phyloP scores from a whole-genome alignment of 805 yeast species.

The Pichia pseudocactophila region DNA sequence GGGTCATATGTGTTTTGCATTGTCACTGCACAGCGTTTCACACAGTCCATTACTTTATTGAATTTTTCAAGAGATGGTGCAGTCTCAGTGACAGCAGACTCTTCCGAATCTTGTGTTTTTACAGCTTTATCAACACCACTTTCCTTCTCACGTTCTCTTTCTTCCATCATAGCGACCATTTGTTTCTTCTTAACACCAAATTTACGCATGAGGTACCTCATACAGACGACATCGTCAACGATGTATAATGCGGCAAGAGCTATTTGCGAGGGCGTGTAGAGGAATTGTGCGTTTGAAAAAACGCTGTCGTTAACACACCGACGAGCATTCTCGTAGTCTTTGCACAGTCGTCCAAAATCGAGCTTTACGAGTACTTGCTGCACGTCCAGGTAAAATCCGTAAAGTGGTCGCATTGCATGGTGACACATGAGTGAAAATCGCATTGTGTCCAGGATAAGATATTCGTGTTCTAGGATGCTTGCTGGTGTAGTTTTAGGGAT shows the following conservation, averaged over 20 bases:
- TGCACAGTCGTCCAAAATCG: conserved; percentile 52
- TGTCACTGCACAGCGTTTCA: conserved; percentile 40
- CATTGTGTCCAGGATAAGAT: conserved; percentile 60
- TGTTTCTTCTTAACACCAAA: conserved; percentile 32
- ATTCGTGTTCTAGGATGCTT: conserved; percentile 72
- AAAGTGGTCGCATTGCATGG: conserved; percentile 83
- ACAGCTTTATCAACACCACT: conserved; percentile 9
- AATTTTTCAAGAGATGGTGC: conserved; percentile 25
- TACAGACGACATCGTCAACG: conserved; percentile 54
- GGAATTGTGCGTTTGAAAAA: conserved; percentile 65
- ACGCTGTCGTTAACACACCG: conserved; percentile 57
- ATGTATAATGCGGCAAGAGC: conserved; percentile 79
- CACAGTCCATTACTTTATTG: conserved; percentile 35
- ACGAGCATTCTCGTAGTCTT: conserved; percentile 63
- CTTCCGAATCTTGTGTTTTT: neutral
- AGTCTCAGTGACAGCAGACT: too few relatives aligned
- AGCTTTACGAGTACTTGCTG: conserved; percentile 49
- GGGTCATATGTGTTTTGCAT: conserved; percentile 38
- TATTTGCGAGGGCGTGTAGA: conserved; percentile 90
- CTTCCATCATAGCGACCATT: conserved; percentile 9
- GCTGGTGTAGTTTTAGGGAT: conserved; percentile 59
- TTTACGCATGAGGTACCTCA: conserved; percentile 58
- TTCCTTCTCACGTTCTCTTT: conserved; percentile 11
- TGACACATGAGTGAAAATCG: conserved; percentile 77
- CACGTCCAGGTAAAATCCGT: conserved; percentile 88